Conservation (phyloP, 164 flowering plant genomes). For the Sedum album region DNA sequence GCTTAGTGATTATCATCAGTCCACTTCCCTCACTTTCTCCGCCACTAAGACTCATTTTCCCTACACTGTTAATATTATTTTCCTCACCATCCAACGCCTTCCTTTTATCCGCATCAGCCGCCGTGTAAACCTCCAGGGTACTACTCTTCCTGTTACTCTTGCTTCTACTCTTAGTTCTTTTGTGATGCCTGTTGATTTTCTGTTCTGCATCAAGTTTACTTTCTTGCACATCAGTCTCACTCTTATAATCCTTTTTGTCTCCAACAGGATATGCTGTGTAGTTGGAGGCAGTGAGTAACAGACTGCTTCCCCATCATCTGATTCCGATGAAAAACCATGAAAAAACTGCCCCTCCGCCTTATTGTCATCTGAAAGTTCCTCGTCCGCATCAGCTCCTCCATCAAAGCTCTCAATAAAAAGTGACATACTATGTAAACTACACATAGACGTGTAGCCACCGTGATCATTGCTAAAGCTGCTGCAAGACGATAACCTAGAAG, state of each 20-base stretch:
- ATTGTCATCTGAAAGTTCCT: constrained; percentile 29
- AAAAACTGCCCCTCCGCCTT: background rate
- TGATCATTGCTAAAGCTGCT: constrained; percentile 13
- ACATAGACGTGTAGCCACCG: constrained; percentile 15
- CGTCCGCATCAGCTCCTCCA: constrained; percentile 34
- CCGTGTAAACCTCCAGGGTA: background rate
- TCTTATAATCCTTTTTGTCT: constrained; percentile 32
- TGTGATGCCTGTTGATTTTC: background rate
- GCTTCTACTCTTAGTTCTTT: background rate
- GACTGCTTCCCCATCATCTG: constrained; percentile 19
- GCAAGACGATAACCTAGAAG: constrained; percentile 39
- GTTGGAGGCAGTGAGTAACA: constrained; percentile 17
- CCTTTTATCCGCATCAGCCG: background rate
- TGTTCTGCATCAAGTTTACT: background rate
- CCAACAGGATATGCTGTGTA: background rate
- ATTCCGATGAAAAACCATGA: constrained; percentile 17
- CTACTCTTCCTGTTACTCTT: constrained; percentile 1
- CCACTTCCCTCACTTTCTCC: constrained; percentile 19
- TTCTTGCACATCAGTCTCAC: constrained; percentile 34
- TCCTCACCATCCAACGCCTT: background rate
- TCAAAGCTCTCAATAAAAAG: constrained; percentile 34
- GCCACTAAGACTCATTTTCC: background rate
- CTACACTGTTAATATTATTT: background rate
- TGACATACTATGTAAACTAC: constrained; percentile 21
- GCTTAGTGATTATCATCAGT: constrained; percentile 36